Evolutionary conservation across 306 rosid genomes (phyloP), one percentile per base, ranked within the genome.

Genomic region (Prinsepia uniflora): DNA sequence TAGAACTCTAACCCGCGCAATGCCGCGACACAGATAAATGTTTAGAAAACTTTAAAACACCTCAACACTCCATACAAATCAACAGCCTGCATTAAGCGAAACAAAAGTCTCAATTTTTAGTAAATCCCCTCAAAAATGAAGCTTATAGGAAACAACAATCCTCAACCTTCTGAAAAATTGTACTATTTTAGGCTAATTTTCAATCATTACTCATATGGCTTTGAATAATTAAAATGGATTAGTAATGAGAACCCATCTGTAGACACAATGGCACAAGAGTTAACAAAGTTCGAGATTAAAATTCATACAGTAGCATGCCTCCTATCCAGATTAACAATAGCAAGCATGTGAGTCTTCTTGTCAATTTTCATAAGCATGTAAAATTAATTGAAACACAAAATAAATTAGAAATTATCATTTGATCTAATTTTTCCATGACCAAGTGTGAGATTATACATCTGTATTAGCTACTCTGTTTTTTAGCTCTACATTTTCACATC

Each of bases 301-400:
- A 24, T 22, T 48, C 88, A 8, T 83, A 94, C 98, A 91, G 84
- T 90, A 40, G 91, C 87, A 73, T 82, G 74, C 75, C 87, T 83
- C 98, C 98, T 90, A 59, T 94, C 98, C 98, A 91, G 80, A 71
- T 94, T 86, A 81, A 90, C 92, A 68, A 89, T 84, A 24, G 96
- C 98, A 70, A 89, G 90, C 78, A 92, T 81, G 56, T 58, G 79
- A 6, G 96, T 92, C 72, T 89, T 95, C 45, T 84, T 84, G 49
- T 87, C 96, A 50, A 84, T 87, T 80, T 73, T 79, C 0, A 1
- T 30, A 30, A 30, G 4, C 36, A 30, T 30, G 36, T 30, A 30
- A 30, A 30, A 30, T 30, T 30, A 30, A 30, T 30, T 3, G 2
- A 30, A 30, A 30, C 36, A 30, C 36, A 1, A 30, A 30, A 30